phyloP scores from a whole-genome alignment of 2,329 filamentous ascomycete species.

The Elsinoe ampelina region DNA sequence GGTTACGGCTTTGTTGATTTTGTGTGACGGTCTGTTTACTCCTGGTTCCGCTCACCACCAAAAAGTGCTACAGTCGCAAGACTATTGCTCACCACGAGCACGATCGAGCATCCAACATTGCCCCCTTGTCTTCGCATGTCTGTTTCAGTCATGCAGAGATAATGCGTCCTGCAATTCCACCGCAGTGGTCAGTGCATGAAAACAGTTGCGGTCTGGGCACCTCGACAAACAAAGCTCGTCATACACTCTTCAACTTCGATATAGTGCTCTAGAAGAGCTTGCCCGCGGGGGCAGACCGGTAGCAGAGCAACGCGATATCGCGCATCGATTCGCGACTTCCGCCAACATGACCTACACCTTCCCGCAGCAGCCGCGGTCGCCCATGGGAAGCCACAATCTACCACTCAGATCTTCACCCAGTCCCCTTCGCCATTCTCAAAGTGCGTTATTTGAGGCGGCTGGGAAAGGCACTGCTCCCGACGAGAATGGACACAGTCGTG shows the following conservation, averaged over 20 bases:
- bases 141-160: slow-evolving; percentile 5
- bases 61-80: slow-evolving; percentile 4
- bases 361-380: slow-evolving; percentile 9
- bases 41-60: not conserved
- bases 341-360: slow-evolving; percentile 13
- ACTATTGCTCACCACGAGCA: not conserved
- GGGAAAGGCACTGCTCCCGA: not conserved
- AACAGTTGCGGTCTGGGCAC: slow-evolving; percentile 8
- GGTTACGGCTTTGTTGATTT: slow-evolving; percentile 3
- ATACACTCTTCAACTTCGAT: not conserved
- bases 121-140: not conserved
- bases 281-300: slow-evolving; percentile 10
- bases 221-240: slow-evolving; percentile 10
- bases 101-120: not conserved
- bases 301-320: not conserved
- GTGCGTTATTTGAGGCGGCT: not conserved
- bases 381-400: slow-evolving; percentile 13
- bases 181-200: slow-evolving; percentile 10
- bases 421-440: slow-evolving; percentile 13
- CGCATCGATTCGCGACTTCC: not conserved
- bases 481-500: slow-evolving; percentile 4
- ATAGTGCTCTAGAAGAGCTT: not conserved
- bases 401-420: slow-evolving; percentile 12
- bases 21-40: slow-evolving; percentile 1
- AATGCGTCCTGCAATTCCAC: slow-evolving; percentile 4